Evolutionary conservation across 2,329 filamentous ascomycete genomes (phyloP).

Genomic region (Aspergillus melleus): DNA sequence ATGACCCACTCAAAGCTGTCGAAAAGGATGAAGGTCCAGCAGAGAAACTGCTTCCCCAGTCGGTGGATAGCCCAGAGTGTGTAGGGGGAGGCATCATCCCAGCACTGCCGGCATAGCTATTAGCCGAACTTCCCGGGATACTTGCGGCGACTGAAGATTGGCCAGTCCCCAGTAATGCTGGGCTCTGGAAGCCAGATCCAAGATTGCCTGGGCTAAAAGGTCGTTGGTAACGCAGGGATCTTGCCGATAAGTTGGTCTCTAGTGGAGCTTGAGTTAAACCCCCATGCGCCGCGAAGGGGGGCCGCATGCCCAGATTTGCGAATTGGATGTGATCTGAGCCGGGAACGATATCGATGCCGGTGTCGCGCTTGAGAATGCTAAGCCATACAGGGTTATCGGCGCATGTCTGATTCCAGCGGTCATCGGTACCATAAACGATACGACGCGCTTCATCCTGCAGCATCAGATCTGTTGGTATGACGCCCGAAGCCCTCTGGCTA

Average conservation of each 20-base stretch:
- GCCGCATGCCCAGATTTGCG: constrained; percentile 42
- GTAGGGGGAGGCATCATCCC: constrained; percentile 28
- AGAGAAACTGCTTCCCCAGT: constrained; percentile 35
- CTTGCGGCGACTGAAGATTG: constrained; percentile 39
- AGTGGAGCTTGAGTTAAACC: constrained; percentile 34
- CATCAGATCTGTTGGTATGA: constrained; percentile 39
- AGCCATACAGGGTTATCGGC: constrained; percentile 50
- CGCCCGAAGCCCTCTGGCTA: constrained; percentile 33
- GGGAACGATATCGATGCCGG: constrained; percentile 36
- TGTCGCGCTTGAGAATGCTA: constrained; percentile 45
- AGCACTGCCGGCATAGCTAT: constrained; percentile 37
- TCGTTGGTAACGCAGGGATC: constrained; percentile 22
- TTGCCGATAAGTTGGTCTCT: constrained; percentile 34
- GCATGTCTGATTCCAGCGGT: constrained; percentile 46
- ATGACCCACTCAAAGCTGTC: constrained; percentile 27
- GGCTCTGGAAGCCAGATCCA: constrained; percentile 35
- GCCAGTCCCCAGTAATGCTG: constrained; percentile 29
- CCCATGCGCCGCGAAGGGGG: constrained; percentile 43
- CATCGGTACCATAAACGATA: constrained; percentile 36
- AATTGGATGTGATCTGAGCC: constrained; percentile 36
- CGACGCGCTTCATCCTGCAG: constrained; percentile 37
- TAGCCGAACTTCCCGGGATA: constrained; percentile 34
- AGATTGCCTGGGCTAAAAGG: constrained; percentile 28
- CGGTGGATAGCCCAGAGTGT: constrained; percentile 30
- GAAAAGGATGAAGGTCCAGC: constrained; percentile 33